Evolutionary conservation across 352 stramenopile species (phyloP), one percentile per base, ranked within the genome.

Genomic region (Pythium folliculosum): DNA sequence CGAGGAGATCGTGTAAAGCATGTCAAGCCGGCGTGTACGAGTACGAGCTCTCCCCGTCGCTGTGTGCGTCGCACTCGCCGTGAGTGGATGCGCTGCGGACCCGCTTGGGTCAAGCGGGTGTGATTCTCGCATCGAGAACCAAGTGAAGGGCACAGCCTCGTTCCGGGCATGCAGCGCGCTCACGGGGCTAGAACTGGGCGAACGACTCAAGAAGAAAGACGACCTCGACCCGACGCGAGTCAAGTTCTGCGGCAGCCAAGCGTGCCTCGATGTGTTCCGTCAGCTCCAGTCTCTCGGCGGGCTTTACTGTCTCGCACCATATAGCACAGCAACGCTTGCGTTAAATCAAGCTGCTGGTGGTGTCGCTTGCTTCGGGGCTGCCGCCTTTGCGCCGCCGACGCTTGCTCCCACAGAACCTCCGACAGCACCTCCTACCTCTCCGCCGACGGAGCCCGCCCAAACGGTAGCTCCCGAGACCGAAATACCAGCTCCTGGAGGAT

Each of bases 251-350:
- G 22, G 38, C 23, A 61, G 38, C 38, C 38, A 8, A 30, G 38
- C 54, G 23, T 61, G 54, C 22, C 23, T 61, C 22, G 19, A 37
- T 5, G 54, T 61, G 19, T 61, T 37, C 38, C 54, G 35, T n/a
- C 54, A 50, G 38, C 54, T 61, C 0, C 54, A 51, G 14, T 14
- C 22, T 5, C 30, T 61, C 14, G 38, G 38, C 23, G 54, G 54
- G 14, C 54, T 61, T 13, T 37, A 47, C 13, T 61, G 54, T 40
- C 54, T 61, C 10, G 16, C 54, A 14, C 30, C 38, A 2, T 51
- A 61, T 23, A 40, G 22, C 38, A 61, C 37, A 3, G 38, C 37
- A 8, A 21, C 14, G 2, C 16, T 61, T 16, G 35, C n/a, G 23
- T 61, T 61, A 22, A 21, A 40, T 30, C 37, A 50, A 40, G 54